Percentiles rank a stretch among this genome's conserved stretches.
Evolutionary conservation across 2,329 filamentous ascomycete species (phyloP).

Genomic region (Didymella pomorum): DNA sequence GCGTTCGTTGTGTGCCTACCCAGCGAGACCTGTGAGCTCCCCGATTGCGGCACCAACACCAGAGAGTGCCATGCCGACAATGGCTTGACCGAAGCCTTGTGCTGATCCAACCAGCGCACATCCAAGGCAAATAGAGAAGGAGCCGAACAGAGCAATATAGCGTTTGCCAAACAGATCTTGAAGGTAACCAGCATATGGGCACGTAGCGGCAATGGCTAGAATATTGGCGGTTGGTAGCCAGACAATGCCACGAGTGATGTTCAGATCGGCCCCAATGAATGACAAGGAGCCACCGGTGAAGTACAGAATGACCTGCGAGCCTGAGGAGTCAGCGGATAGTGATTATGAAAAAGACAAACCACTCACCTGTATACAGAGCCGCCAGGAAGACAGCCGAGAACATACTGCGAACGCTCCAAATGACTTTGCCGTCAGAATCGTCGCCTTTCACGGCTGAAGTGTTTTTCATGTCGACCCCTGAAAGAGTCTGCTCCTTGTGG

Average conservation of each 20-base stretch:
- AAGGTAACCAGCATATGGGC: constrained; percentile 48
- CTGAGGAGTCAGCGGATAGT: constrained; percentile 20
- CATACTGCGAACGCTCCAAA: constrained; percentile 46
- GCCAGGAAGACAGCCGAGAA: constrained; percentile 49
- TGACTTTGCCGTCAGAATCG: constrained; percentile 52
- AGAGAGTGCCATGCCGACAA: constrained; percentile 47
- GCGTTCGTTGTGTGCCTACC: constrained; percentile 36
- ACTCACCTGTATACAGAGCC: constrained; percentile 47
- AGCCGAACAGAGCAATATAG: constrained; percentile 47
- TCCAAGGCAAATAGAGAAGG: constrained; percentile 41
- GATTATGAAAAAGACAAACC: background rate
- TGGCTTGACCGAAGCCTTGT: constrained; percentile 44
- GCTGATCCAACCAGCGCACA: constrained; percentile 41
- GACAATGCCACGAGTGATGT: constrained; percentile 31
- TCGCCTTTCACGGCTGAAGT: constrained; percentile 50
- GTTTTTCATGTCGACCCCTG: constrained; percentile 49
- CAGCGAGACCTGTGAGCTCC: constrained; percentile 48
- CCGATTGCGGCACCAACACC: constrained; percentile 47
- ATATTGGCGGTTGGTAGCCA: constrained; percentile 49
- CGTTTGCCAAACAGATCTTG: constrained; percentile 49
- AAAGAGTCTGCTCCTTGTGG: constrained; percentile 36
- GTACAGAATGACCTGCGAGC: constrained; percentile 47
- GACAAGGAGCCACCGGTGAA: constrained; percentile 44
- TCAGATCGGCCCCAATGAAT: constrained; percentile 43
- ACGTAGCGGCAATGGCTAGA: constrained; percentile 46